Evolutionary conservation across 257 asterid species (phyloP).

Genomic region (Euphrasia confusa): DNA sequence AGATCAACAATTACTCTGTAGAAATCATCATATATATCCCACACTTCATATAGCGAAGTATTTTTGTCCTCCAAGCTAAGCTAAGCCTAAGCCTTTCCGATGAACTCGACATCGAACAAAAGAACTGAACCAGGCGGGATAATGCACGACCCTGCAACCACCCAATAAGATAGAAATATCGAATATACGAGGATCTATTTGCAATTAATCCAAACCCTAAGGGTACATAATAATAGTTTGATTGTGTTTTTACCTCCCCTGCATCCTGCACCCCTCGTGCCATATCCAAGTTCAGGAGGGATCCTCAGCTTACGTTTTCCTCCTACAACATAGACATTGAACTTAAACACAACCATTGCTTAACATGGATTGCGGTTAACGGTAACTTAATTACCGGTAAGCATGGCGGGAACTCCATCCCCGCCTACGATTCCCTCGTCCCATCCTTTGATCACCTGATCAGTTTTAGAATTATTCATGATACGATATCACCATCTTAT

Average conservation of each 20-base stretch:
- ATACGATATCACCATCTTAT: no score
- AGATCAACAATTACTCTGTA: no score
- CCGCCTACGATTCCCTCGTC: slow-evolving; percentile 89
- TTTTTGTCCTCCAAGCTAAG: neutral
- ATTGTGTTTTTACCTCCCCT: slow-evolving; percentile 50
- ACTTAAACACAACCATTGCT: neutral
- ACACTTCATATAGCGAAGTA: neutral
- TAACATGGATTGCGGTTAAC: no score
- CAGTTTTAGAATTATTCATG: no score
- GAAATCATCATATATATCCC: neutral
- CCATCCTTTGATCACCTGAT: slow-evolving; percentile 94
- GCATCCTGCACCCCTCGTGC: slow-evolving; percentile 87
- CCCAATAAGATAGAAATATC: neutral
- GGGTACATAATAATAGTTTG: neutral
- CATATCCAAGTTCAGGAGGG: slow-evolving; percentile 88
- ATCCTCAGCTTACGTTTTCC: slow-evolving; percentile 77
- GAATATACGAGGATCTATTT: neutral
- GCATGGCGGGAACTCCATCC: slow-evolving; percentile 89
- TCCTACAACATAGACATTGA: slow-evolving; percentile 34
- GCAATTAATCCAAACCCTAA: neutral
- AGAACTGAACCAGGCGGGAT: slow-evolving; percentile 89
- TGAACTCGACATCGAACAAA: slow-evolving; percentile 74
- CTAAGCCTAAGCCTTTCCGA: slow-evolving; percentile 54
- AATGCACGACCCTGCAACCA: slow-evolving; percentile 63
- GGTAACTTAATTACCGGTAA: slow-evolving; percentile 41